Evolutionary conservation across 768 basidiomycete genomes (phyloP), one percentile per base, ranked within the genome.

Genomic region (Lanmaoa pseudosensibilis): DNA sequence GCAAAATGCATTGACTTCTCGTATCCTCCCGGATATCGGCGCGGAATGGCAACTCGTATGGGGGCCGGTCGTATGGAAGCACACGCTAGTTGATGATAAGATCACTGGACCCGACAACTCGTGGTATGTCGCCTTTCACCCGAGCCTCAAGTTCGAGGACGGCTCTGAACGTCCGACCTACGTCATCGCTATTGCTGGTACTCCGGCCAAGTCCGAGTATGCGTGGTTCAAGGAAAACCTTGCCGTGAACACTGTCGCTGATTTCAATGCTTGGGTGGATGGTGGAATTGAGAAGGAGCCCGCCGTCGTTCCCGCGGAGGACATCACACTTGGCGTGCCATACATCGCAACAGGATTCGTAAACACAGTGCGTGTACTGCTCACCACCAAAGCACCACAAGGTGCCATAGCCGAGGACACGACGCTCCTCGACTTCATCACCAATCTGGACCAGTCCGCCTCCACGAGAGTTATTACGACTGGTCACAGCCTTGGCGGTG

Each of bases 31-130:
- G 1, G 2, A 1, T 9, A 6, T 38, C 18, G 45, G 23, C 13
- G 4, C 18, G 15, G 32, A 38, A 16, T 65, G 60, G 60, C 2
- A 41, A 19, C 19, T 64, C 15, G 56, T 51, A 15, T 63, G 55
- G 57, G 55, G 64, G 2, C 64, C 60, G 3, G 50, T 57, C 16
- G 53, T 60, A 11, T 63, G 61, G 53, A 65, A 65, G 45, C 21
- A 38, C 15, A 12, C 23, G 2, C 54, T 61, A 21, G 58, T 43
- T 5, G 19, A 46, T 0, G 19, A 1, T 11, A 7, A 15, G 3
- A 55, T 15, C 4, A 55, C 53, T 6, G 57, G 58, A 2, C 64
- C 57, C 9, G 61, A 55, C 12, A 63, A 66, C 39, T 43, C 65
- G 5, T 60, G 55, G 56, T 66, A 52, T 27, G 2, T 66, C 7